Evolutionary conservation across 208 protist genomes (phyloP), one percentile per base, ranked within the genome.

Genomic region (Vickermania spadyakhi): DNA sequence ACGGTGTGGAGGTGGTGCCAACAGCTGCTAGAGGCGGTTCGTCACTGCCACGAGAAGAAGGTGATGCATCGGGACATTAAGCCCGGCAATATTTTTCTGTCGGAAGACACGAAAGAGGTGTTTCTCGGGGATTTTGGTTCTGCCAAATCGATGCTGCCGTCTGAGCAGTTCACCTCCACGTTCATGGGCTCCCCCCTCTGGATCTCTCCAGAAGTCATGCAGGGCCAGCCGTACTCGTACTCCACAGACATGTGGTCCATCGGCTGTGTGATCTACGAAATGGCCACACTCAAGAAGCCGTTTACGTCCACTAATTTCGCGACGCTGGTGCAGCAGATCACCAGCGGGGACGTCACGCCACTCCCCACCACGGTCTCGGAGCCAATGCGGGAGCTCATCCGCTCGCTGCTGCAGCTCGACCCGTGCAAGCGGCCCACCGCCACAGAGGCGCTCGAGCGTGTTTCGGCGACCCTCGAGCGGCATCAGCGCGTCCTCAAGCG

Each of bases 11-110:
- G 81, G 22, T 91, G 80, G 75, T 92, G 89, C 54, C 64, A 67
- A 56, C 89, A 96, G 68, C 72, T 94, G 26, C 66, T 88, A 5
- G 66, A 70, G 11, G 89, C 89, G 18, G 60, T 97, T 45, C 67
- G 74, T 57, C 93, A 84, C 67, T 92, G 83, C 62, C 92, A 97
- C 56, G 64, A 75, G 2, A 52, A 87, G 30, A 68, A 70, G 13
- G 77, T 97, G 54, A 79, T 96, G 28, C 92, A 97, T 60, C 73
- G 92, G 25, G 92, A 97, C 68, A 87, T 97, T 64, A 97, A 96
- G 58, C 80, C 92, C 2, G 72, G 81, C 41, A 97, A 97, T 68
- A 82, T 95, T 13, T 91, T 96, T 54, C 68, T 94, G 26, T 79
- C 70, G 29, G 41, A 65, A 1, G 78, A 89, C 49, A 68, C 63